Evolutionary conservation across 164 flowering plant species (phyloP).

Genomic region (Buxus sempervirens): DNA sequence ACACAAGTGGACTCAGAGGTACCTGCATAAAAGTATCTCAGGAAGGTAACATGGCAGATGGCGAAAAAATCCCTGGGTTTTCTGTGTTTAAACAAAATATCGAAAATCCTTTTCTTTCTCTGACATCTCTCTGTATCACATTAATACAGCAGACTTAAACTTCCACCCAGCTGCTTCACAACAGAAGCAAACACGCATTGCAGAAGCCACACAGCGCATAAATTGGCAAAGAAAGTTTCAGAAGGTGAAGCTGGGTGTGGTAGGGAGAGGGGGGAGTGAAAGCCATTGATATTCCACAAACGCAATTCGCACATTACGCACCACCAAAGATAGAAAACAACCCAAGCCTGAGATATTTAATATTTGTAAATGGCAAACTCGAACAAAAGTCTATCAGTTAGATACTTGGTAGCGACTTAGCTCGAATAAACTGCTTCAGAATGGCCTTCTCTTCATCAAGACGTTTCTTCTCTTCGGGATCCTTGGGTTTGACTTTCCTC

Average conservation of each 20-base stretch:
- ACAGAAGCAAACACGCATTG: too few species aligned
- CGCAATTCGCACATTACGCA: background rate
- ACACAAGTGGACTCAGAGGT: too few species aligned
- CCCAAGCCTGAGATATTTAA: constrained; percentile 1
- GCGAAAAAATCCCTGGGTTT: too few species aligned
- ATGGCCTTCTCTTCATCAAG: constrained; percentile 87
- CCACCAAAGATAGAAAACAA: background rate
- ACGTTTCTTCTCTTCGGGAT: constrained; percentile 60
- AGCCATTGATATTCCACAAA: background rate
- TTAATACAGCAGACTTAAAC: too few species aligned
- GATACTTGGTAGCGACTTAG: constrained; percentile 54
- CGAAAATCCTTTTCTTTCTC: too few species aligned
- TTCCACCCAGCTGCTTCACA: too few species aligned
- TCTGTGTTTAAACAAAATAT: too few species aligned
- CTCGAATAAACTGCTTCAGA: constrained; percentile 68
- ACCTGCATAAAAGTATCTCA: too few species aligned
- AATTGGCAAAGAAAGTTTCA: background rate
- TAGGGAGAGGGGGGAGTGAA: background rate
- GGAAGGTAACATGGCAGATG: too few species aligned
- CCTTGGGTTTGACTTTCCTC: constrained; percentile 63
- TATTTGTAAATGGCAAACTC: constrained; percentile 3
- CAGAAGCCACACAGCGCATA: background rate
- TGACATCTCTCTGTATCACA: too few species aligned
- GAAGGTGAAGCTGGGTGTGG: too few species aligned
- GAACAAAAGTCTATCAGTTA: constrained; percentile 9